Evolutionary conservation across 768 basidiomycete genomes (phyloP).

Genomic region (Psilocybe subaeruginosa): DNA sequence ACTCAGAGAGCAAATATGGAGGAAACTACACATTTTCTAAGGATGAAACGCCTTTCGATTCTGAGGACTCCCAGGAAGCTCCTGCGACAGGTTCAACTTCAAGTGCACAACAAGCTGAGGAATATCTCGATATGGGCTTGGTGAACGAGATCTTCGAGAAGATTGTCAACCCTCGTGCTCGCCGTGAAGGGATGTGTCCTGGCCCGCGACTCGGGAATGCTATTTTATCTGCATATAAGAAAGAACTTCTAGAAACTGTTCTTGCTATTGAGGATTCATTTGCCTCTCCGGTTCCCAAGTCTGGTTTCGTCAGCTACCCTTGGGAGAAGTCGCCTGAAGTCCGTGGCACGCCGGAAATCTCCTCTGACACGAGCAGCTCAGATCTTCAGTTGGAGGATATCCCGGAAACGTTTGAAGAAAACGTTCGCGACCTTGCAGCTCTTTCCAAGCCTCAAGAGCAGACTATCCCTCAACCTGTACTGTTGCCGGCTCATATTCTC

Average conservation of each 20-base stretch:
- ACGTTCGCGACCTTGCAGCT: neutral
- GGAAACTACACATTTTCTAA: neutral
- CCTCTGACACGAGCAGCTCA: neutral
- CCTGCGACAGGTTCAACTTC: neutral
- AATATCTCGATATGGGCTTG: neutral
- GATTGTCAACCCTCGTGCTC: neutral
- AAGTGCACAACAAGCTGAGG: neutral
- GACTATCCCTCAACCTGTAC: neutral
- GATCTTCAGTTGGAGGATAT: neutral
- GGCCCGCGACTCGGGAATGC: neutral
- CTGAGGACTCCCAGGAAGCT: neutral
- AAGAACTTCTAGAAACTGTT: neutral
- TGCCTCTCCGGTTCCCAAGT: neutral
- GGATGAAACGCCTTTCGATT: neutral
- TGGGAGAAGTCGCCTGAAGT: neutral
- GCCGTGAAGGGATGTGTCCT: neutral
- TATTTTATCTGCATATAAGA: neutral
- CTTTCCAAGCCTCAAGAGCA: neutral
- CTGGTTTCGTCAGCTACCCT: neutral
- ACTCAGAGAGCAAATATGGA: neutral
- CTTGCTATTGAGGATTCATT: neutral
- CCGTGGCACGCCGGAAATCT: neutral
- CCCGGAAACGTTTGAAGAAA: neutral
- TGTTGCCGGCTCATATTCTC: neutral
- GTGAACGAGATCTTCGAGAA: neutral